Percentiles rank a stretch among this genome's conserved stretches.
Evolutionary conservation across 805 yeast species (phyloP).

Genomic region (Wickerhamiella australiensis): DNA sequence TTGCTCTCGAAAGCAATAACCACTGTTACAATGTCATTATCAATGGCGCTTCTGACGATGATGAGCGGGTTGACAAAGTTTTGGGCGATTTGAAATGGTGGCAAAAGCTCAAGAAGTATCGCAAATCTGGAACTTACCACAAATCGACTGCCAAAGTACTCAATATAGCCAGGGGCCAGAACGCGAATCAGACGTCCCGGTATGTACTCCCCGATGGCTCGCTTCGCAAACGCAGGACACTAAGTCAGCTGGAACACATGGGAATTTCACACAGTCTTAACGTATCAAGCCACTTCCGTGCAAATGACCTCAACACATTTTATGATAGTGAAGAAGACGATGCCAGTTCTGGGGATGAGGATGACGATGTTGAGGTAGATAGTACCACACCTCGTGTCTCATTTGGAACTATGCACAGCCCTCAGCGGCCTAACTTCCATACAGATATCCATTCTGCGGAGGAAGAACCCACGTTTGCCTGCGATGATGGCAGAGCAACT

Average conservation of each 20-base stretch:
- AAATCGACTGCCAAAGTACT: not conserved
- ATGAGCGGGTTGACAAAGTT: conserved; percentile 38
- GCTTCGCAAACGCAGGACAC: conserved; percentile 24
- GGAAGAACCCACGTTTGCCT: conserved; percentile 1
- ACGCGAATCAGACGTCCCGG: conserved; percentile 12
- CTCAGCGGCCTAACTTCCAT: not conserved
- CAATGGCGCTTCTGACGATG: conserved; percentile 43
- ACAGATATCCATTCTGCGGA: not conserved
- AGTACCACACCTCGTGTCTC: not conserved
- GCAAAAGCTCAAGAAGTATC: conserved; percentile 50
- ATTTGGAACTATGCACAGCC: not conserved
- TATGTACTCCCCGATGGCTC: conserved; percentile 19
- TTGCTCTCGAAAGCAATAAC: conserved; percentile 48
- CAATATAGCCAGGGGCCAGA: not conserved
- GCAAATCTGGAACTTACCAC: conserved; percentile 26
- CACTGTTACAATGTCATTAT: conserved; percentile 63
- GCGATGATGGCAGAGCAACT: conserved; percentile 12
- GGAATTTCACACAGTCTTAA: conserved; percentile 72
- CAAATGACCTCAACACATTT: conserved; percentile 12
- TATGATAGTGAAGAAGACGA: conserved; percentile 22
- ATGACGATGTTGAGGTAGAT: not conserved
- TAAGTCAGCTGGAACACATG: conserved; percentile 58
- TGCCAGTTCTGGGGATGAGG: conserved; percentile 19
- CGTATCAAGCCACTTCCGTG: conserved; percentile 15
- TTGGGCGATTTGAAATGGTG: conserved; percentile 76